phyloP scores from a whole-genome alignment of 768 basidiomycete species.

The Macrolepiota dolichaula region DNA sequence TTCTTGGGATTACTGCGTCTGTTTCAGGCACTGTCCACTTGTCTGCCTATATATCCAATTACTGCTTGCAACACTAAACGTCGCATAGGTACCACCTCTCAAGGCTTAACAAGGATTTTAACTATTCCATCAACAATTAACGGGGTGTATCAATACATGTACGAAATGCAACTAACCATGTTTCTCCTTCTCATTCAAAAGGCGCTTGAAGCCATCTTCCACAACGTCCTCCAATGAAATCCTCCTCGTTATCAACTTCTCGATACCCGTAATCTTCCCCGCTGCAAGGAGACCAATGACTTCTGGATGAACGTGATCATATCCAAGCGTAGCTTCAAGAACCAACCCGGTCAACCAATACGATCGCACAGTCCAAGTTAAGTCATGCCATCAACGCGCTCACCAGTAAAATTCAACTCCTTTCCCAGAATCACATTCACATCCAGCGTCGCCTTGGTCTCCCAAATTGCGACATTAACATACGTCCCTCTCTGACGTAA shows the following conservation, averaged over 20 bases:
- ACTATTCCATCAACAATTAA: slow-evolving; percentile 19
- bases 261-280: slow-evolving; percentile 35
- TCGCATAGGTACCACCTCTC: not conserved
- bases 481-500: slow-evolving; percentile 36
- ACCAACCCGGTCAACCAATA: not conserved
- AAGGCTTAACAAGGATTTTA: slow-evolving; percentile 35
- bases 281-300: slow-evolving; percentile 34
- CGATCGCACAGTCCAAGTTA: not conserved
- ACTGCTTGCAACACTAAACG: not conserved
- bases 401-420: slow-evolving; percentile 39
- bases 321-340: slow-evolving; percentile 31
- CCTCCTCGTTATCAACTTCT: slow-evolving; percentile 38
- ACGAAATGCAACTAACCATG: slow-evolving; percentile 28
- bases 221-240: slow-evolving; percentile 40
- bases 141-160: not conserved
- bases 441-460: slow-evolving; percentile 28
- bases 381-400: not conserved
- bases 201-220: slow-evolving; percentile 36
- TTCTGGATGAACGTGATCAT: slow-evolving; percentile 35
- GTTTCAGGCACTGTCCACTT: no score
- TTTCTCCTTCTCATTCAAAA: slow-evolving; percentile 36
- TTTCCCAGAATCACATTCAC: slow-evolving; percentile 33
- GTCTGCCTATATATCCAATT: not conserved
- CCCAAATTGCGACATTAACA: slow-evolving; percentile 44
- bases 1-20: no score